phyloP scores from a whole-genome alignment of 2,329 filamentous ascomycete genomes.

The Pestalotiopsis fici region DNA sequence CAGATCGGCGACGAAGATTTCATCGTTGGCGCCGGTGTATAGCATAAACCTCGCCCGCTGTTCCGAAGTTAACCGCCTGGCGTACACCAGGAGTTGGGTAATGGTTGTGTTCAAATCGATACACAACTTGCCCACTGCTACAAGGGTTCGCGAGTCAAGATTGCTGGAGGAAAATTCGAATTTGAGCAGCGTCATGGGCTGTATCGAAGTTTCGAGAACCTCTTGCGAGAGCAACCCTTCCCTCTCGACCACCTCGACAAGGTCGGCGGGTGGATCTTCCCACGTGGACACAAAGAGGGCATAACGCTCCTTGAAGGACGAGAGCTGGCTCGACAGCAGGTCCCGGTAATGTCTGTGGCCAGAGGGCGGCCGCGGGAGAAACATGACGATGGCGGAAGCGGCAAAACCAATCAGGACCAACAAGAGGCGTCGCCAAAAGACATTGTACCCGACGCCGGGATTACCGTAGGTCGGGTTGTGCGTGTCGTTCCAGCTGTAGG shows the following conservation, averaged over 20 bases:
- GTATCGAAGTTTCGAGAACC: neutral
- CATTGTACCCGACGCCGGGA: constrained; percentile 2
- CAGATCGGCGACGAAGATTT: neutral
- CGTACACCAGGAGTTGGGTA: neutral
- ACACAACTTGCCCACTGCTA: neutral
- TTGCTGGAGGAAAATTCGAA: neutral
- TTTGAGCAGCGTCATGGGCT: neutral
- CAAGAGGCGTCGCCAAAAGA: constrained; percentile 1
- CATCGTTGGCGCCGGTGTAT: neutral
- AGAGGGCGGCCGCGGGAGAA: neutral
- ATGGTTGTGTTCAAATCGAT: neutral
- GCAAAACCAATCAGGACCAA: neutral
- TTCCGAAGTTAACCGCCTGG: neutral
- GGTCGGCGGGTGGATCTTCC: neutral
- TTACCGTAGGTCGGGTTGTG: neutral
- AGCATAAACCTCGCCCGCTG: neutral
- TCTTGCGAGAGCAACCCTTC: neutral
- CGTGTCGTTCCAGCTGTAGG: constrained; percentile 4
- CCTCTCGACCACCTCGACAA: neutral
- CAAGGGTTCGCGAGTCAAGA: neutral
- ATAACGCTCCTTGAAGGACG: constrained; percentile 1
- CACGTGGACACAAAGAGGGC: neutral
- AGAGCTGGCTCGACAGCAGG: neutral
- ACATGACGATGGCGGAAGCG: neutral
- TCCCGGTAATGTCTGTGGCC: neutral